phyloP scores from a whole-genome alignment of 805 yeast species.

The Candida qinlingensis region DNA sequence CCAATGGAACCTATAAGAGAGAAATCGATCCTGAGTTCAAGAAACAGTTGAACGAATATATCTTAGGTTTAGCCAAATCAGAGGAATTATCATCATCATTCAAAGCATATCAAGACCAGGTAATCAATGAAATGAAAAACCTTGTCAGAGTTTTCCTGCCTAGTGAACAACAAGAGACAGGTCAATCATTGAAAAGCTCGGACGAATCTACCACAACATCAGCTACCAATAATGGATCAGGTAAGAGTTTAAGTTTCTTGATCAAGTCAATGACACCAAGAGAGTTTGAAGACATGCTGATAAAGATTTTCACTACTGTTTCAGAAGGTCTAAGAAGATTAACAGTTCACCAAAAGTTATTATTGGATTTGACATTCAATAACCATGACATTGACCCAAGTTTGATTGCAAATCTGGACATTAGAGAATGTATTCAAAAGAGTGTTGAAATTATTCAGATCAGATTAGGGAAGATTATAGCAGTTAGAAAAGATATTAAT shows the following conservation, averaged over 20 bases:
- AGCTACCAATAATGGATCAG: slow-evolving; percentile 11
- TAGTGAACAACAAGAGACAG: slow-evolving; percentile 31
- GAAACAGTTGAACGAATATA: slow-evolving; percentile 36
- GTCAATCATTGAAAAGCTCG: slow-evolving; percentile 11
- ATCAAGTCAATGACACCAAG: slow-evolving; percentile 64
- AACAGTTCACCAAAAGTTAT: slow-evolving; percentile 70
- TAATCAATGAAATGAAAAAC: slow-evolving; percentile 65
- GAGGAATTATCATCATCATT: slow-evolving; percentile 60
- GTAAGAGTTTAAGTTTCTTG: slow-evolving; percentile 32
- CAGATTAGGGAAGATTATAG: slow-evolving; percentile 70
- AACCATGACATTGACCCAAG: slow-evolving; percentile 25
- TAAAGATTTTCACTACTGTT: slow-evolving; percentile 52
- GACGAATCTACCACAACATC: slow-evolving; percentile 9
- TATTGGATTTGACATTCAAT: slow-evolving; percentile 65
- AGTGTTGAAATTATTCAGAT: slow-evolving; percentile 69
- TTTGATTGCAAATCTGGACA: slow-evolving; percentile 55
- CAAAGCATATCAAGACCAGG: slow-evolving; percentile 57
- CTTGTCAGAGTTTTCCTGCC: slow-evolving; percentile 68
- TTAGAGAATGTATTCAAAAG: slow-evolving; percentile 56
- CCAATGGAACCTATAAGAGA: slow-evolving; percentile 28
- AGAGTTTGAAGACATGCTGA: slow-evolving; percentile 72
- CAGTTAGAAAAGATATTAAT: slow-evolving; percentile 70
- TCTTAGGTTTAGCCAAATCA: slow-evolving; percentile 55
- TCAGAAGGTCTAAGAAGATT: slow-evolving; percentile 73
- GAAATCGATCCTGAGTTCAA: slow-evolving; percentile 37